Evolutionary conservation across 2,329 filamentous ascomycete species (phyloP).

Genomic region (Chaetomiaceae sp.): DNA sequence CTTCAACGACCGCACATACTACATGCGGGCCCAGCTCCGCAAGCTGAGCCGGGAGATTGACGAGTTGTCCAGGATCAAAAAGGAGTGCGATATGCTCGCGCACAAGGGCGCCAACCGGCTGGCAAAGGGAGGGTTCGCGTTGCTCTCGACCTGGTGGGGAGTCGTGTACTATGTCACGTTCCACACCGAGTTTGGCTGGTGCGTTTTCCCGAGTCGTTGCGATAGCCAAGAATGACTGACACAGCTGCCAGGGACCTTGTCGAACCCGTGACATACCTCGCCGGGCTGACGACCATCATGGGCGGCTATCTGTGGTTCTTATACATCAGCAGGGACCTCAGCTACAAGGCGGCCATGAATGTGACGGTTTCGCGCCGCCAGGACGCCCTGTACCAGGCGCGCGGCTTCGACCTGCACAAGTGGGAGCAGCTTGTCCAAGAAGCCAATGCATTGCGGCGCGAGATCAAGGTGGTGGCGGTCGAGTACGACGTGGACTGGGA

Average conservation of each 20-base stretch:
- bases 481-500: constrained; percentile 93
- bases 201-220: not conserved
- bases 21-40: constrained; percentile 71
- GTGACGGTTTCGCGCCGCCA: constrained; percentile 78
- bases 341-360: constrained; percentile 81
- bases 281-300: constrained; percentile 80
- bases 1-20: constrained; percentile 88
- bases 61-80: constrained; percentile 67
- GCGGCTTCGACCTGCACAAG: constrained; percentile 68
- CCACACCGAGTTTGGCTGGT: constrained; percentile 74
- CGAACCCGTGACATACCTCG: constrained; percentile 86
- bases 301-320: constrained; percentile 91
- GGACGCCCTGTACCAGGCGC: constrained; percentile 66
- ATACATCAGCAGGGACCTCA: constrained; percentile 85
- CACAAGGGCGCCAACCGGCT: constrained; percentile 73
- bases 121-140: constrained; percentile 72
- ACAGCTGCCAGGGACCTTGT: constrained; percentile 57
- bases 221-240: not conserved
- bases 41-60: constrained; percentile 67
- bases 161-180: constrained; percentile 70
- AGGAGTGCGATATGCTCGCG: constrained; percentile 73
- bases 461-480: constrained; percentile 74
- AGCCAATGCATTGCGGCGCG: constrained; percentile 68
- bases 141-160: constrained; percentile 74
- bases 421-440: constrained; percentile 81